Conservation (phyloP, 495 filamentous ascomycete species). For the Aspergillus hancockii region DNA sequence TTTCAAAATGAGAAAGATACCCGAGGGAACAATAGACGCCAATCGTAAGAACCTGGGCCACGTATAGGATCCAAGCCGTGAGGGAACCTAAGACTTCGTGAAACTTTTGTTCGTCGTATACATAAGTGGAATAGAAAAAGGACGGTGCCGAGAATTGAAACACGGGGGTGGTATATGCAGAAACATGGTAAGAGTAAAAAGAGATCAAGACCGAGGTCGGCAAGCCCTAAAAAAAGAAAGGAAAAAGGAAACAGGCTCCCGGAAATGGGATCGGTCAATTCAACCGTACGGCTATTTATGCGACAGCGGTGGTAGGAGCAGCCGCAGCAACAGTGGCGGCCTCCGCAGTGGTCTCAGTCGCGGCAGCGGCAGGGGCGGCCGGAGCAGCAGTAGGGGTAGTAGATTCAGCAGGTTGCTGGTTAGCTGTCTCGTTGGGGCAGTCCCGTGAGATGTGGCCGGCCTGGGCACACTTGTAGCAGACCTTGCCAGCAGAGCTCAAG, state of each 20-base stretch:
- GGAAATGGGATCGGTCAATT: slow-evolving; percentile 23
- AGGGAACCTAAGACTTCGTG: slow-evolving; percentile 37
- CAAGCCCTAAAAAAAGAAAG: slow-evolving; percentile 35
- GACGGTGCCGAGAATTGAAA: slow-evolving; percentile 28
- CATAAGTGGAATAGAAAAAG: slow-evolving; percentile 38
- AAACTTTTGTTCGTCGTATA: slow-evolving; percentile 49
- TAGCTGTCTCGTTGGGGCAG: slow-evolving; percentile 68
- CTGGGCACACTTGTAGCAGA: slow-evolving; percentile 96
- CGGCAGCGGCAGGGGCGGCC: slow-evolving; percentile 30
- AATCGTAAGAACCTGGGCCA: slow-evolving; percentile 44
- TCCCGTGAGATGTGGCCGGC: slow-evolving; percentile 95
- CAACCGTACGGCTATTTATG: slow-evolving; percentile 43
- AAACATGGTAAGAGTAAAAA: slow-evolving; percentile 26
- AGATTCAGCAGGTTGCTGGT: slow-evolving; percentile 36
- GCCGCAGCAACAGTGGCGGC: slow-evolving; percentile 42
- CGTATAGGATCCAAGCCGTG: slow-evolving; percentile 33
- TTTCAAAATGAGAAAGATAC: slow-evolving; percentile 31
- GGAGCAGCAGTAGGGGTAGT: slow-evolving; percentile 42
- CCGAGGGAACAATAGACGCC: slow-evolving; percentile 46
- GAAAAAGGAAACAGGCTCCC: slow-evolving; percentile 30
- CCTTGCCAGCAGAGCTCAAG: slow-evolving; percentile 93
- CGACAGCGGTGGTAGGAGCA: slow-evolving; percentile 56
- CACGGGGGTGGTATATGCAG: slow-evolving; percentile 45
- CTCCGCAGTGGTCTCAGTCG: slow-evolving; percentile 38
- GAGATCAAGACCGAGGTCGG: slow-evolving; percentile 28